phyloP scores from a whole-genome alignment of 164 flowering plant genomes.

The Kalanchoe fedtschenkoi region DNA sequence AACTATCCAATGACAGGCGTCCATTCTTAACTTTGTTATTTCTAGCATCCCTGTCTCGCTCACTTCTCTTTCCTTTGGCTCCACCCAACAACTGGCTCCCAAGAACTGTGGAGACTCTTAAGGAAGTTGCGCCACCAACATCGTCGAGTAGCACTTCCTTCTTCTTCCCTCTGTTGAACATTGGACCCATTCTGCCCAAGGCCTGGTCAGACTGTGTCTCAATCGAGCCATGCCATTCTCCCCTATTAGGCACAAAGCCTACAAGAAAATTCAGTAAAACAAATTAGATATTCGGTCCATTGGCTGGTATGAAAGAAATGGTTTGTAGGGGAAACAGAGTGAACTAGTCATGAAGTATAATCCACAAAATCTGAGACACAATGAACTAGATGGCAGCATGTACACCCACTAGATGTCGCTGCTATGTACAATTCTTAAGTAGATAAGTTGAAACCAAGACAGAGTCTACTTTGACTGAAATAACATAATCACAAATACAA shows the following conservation, averaged over 20 bases:
- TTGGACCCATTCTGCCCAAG: slow-evolving; percentile 42
- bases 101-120: slow-evolving; percentile 32
- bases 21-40: slow-evolving; percentile 38
- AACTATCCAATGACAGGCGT: slow-evolving; percentile 26
- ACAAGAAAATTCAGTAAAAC: background rate
- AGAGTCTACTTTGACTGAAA: background rate
- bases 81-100: slow-evolving; percentile 36
- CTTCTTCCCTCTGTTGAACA: slow-evolving; percentile 50
- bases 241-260: slow-evolving; percentile 8
- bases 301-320: background rate
- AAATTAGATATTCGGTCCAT: background rate
- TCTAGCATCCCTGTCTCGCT: slow-evolving; percentile 53
- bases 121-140: slow-evolving; percentile 37
- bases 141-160: slow-evolving; percentile 66
- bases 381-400: no score
- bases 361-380: no score
- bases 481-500: background rate
- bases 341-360: no score
- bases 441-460: background rate
- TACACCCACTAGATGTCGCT: background rate
- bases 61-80: slow-evolving; percentile 70
- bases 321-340: no score
- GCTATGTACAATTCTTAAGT: background rate
- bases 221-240: slow-evolving; percentile 20
- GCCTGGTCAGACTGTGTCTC: slow-evolving; percentile 19